These are phyloP conservation scores for Wickerhamiella bombiphila DNA, from an alignment of 805 yeast genomes.

Conservation along the genomic window DNA sequence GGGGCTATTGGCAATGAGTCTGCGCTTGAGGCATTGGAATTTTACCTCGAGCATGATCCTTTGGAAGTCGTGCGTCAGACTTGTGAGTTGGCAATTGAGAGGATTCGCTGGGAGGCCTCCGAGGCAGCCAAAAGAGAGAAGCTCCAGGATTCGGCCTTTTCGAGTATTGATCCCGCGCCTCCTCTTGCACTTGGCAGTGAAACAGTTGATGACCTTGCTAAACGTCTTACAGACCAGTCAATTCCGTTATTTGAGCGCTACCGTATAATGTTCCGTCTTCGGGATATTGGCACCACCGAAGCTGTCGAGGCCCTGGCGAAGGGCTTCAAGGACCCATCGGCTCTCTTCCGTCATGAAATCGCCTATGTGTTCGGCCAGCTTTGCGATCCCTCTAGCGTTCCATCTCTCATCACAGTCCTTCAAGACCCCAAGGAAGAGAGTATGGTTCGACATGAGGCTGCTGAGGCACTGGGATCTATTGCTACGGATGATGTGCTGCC, in stretches of 20 bases:
- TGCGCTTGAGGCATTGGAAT: constrained; percentile 49
- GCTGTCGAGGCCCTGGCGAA: constrained; percentile 84
- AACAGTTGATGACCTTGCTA: constrained; percentile 50
- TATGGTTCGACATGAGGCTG: constrained; percentile 99
- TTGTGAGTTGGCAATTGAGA: constrained; percentile 89
- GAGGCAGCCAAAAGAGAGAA: constrained; percentile 49
- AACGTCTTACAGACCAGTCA: constrained; percentile 57
- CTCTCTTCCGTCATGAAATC: constrained; percentile 91
- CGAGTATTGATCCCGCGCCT: constrained; percentile 96
- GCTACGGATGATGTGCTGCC: constrained; percentile 94
- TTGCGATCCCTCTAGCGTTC: constrained; percentile 85
- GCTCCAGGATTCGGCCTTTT: constrained; percentile 61
- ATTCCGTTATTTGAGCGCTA: constrained; percentile 83
- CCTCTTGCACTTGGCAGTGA: constrained; percentile 60
- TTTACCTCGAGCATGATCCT: constrained; percentile 60
- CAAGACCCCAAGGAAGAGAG: constrained; percentile 73
- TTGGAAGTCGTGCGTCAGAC: constrained; percentile 85
- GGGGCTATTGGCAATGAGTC: constrained; percentile 85
- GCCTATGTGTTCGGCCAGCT: constrained; percentile 97
- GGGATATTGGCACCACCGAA: constrained; percentile 88
- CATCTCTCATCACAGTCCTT: constrained; percentile 69
- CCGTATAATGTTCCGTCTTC: constrained; percentile 94
- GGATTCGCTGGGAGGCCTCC: constrained; percentile 85
- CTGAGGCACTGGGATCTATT: constrained; percentile 94
- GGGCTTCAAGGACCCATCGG: constrained; percentile 82